phyloP scores from a whole-genome alignment of 2,329 filamentous ascomycete genomes.

The Endocalyx cinctus region DNA sequence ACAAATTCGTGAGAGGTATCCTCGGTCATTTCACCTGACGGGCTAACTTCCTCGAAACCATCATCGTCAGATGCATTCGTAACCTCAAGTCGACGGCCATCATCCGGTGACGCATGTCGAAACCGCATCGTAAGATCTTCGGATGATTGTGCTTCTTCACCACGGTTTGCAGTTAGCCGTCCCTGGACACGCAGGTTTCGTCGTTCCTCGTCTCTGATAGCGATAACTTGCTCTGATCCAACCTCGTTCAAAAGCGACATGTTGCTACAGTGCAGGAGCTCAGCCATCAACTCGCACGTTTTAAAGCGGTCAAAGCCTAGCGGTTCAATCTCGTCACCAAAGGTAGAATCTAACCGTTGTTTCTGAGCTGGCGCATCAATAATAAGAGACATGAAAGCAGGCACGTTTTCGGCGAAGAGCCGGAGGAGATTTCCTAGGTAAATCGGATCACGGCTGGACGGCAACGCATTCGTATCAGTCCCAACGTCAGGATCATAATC shows the following conservation, averaged over 20 bases:
- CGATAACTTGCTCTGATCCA: conserved; percentile 84
- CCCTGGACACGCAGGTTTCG: conserved; percentile 75
- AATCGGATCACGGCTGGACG: conserved; percentile 86
- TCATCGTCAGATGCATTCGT: conserved; percentile 84
- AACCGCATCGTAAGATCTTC: conserved; percentile 62
- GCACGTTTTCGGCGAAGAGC: conserved; percentile 84
- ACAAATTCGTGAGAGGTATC: conserved; percentile 67
- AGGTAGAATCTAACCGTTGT: conserved; percentile 76
- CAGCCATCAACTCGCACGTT: conserved; percentile 97
- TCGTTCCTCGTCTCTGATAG: conserved; percentile 72
- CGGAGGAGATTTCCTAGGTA: conserved; percentile 88
- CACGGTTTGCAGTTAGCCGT: conserved; percentile 52
- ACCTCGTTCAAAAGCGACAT: conserved; percentile 93
- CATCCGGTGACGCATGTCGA: conserved; percentile 45
- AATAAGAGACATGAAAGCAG: conserved; percentile 89
- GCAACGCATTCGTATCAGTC: conserved; percentile 70
- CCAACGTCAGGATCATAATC: conserved; percentile 95
- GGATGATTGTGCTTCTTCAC: conserved; percentile 39
- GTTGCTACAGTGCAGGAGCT: conserved; percentile 95
- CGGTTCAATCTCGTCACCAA: conserved; percentile 86
- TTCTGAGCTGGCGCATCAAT: conserved; percentile 71
- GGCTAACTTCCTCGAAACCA: conserved; percentile 84
- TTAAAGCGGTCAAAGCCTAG: conserved; percentile 98
- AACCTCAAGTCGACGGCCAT: conserved; percentile 68
- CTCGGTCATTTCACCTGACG: conserved; percentile 65